Conservation (phyloP, 495 filamentous ascomycete species). For the Aspergillus biplanus region DNA sequence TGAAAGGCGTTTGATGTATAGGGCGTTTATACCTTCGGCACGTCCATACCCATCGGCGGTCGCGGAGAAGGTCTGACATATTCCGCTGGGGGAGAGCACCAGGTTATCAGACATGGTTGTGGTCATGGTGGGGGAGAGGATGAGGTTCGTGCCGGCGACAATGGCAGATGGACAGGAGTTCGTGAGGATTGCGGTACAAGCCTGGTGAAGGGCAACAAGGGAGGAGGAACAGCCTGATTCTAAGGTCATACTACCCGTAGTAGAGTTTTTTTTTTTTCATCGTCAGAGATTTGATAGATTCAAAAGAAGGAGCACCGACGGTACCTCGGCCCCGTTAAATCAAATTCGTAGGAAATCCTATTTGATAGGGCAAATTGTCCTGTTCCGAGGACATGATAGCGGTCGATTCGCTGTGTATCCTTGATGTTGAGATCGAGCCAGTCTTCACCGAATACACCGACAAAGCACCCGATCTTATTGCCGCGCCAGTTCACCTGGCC, state of each 20-base stretch:
- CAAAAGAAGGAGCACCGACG: no score
- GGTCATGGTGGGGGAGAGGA: slow-evolving; percentile 37
- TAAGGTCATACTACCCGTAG: slow-evolving; percentile 33
- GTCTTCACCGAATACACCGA: slow-evolving; percentile 43
- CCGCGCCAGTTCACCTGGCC: slow-evolving; percentile 48
- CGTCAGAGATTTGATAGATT: no score
- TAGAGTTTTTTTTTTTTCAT: no score
- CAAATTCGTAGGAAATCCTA: slow-evolving; percentile 39
- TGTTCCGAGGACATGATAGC: not conserved
- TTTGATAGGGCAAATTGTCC: slow-evolving; percentile 25
- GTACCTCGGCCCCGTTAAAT: slow-evolving; percentile 42
- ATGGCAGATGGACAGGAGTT: slow-evolving; percentile 45
- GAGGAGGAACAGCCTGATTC: slow-evolving; percentile 46
- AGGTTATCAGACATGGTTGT: slow-evolving; percentile 29
- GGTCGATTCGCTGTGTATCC: not conserved
- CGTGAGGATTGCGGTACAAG: slow-evolving; percentile 33
- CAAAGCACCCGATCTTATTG: slow-evolving; percentile 44
- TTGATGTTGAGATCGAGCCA: slow-evolving; percentile 7
- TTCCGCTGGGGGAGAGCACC: slow-evolving; percentile 32
- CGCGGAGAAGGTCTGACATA: slow-evolving; percentile 63
- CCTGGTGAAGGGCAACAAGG: slow-evolving; percentile 37
- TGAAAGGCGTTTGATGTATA: slow-evolving; percentile 40
- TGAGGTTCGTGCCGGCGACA: slow-evolving; percentile 43
- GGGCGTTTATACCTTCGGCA: slow-evolving; percentile 54
- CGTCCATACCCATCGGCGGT: slow-evolving; percentile 67